phyloP scores from a whole-genome alignment of 2,329 filamentous ascomycete genomes.

The Neonectria hederae region DNA sequence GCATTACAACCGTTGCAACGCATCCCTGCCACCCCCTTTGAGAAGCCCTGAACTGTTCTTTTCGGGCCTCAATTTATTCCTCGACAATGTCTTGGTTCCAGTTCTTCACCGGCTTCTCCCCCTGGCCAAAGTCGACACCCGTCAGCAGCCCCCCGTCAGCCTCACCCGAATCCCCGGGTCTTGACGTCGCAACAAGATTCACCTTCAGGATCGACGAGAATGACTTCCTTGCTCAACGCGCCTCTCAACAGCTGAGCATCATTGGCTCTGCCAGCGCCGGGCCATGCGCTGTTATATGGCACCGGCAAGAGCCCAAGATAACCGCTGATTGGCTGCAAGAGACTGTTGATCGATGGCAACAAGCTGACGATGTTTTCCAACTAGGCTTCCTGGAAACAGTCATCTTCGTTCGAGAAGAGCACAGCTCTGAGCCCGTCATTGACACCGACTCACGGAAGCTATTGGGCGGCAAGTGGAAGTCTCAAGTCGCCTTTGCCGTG shows the following conservation, averaged over 20 bases:
- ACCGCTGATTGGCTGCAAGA: background rate
- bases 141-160: background rate
- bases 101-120: background rate
- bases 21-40: background rate
- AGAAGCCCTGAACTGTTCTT: background rate
- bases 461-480: background rate
- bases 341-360: background rate
- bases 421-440: background rate
- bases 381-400: background rate
- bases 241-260: background rate
- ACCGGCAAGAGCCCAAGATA: background rate
- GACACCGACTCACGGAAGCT: background rate
- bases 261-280: background rate
- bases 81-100: background rate
- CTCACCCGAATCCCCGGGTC: background rate
- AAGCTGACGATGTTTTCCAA: background rate
- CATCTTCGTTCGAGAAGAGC: background rate
- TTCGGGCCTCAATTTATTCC: background rate
- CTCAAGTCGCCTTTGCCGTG: background rate
- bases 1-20: background rate
- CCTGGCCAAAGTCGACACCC: background rate
- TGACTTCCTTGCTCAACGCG: background rate
- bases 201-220: background rate
- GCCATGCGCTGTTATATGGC: background rate
- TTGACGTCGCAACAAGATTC: background rate